Evolutionary conservation across 2,329 filamentous ascomycete genomes (phyloP).

Genomic region (Calonectria pauciramosa): DNA sequence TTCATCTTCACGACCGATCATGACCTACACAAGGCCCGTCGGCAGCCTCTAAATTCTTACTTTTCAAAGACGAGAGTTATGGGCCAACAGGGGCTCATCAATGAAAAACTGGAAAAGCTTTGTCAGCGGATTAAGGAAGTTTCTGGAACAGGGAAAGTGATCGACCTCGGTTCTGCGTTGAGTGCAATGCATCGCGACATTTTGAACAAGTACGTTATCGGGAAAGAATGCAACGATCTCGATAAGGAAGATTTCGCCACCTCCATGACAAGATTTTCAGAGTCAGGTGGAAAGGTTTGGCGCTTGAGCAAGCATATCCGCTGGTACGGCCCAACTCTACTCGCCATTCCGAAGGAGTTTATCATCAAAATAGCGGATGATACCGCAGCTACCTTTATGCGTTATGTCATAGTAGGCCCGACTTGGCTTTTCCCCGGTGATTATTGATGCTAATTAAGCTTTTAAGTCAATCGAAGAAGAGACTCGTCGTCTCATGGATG

Average conservation of each 20-base stretch:
- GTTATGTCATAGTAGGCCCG: neutral
- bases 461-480: neutral
- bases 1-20: neutral
- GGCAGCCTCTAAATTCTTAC: neutral
- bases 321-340: neutral
- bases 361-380: neutral
- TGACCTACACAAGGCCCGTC: neutral
- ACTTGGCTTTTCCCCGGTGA: too few species aligned
- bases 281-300: neutral
- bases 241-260: neutral
- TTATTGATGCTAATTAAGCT: neutral
- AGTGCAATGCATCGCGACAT: neutral
- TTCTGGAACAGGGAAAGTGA: neutral
- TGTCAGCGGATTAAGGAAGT: neutral
- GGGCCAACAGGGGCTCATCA: neutral
- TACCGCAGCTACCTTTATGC: neutral
- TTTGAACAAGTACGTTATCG: neutral
- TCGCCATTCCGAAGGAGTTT: neutral
- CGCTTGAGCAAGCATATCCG: neutral
- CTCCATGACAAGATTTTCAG: neutral
- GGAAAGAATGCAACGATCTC: neutral
- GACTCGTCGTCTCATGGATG: neutral
- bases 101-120: neutral
- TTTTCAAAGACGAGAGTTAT: neutral
- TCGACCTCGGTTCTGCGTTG: neutral